Percentiles rank a stretch among this genome's conserved stretches.
Conservation (phyloP, 306 rosid genomes). For the Dicorynia guianensis region DNA sequence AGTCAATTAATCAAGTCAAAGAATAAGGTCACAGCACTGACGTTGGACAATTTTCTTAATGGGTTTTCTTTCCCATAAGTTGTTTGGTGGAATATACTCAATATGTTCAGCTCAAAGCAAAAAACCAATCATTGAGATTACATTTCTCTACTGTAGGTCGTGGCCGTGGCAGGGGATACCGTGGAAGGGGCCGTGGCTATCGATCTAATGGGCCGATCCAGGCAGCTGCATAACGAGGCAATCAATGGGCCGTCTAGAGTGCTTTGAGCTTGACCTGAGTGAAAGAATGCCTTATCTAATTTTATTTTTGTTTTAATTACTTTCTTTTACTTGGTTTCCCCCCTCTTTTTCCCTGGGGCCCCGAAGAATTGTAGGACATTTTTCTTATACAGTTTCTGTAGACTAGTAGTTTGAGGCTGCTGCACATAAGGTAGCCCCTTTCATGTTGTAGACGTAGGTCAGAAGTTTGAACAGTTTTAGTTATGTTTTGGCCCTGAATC, state of each 20-base stretch:
- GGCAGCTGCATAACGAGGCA: slow-evolving; percentile 70
- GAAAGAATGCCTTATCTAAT: slow-evolving; percentile 43
- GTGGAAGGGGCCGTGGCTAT: slow-evolving; percentile 91
- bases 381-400: slow-evolving; percentile 47
- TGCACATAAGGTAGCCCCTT: slow-evolving; percentile 48
- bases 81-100: slow-evolving; percentile 1
- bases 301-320: slow-evolving; percentile 23
- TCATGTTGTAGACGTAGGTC: slow-evolving; percentile 70
- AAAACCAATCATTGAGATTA: background rate
- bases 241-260: slow-evolving; percentile 26
- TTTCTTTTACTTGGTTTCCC: slow-evolving; percentile 31
- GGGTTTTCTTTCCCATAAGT: background rate
- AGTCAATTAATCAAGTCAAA: background rate
- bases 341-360: slow-evolving; percentile 30
- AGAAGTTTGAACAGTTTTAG: slow-evolving; percentile 61
- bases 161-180: slow-evolving; percentile 77
- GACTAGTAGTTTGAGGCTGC: slow-evolving; percentile 57
- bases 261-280: slow-evolving; percentile 34
- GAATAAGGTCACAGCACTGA: background rate
- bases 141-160: slow-evolving; percentile 64
- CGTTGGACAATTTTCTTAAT: background rate
- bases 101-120: background rate
- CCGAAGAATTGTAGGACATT: slow-evolving; percentile 48
- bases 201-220: slow-evolving; percentile 75
- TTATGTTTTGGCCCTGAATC: slow-evolving; percentile 57